A percentile compares a stretch with the other conserved stretches of the same genome.
Evolutionary conservation across 2,329 filamentous ascomycete genomes (phyloP).

Genomic region (Diaporthe sp.): DNA sequence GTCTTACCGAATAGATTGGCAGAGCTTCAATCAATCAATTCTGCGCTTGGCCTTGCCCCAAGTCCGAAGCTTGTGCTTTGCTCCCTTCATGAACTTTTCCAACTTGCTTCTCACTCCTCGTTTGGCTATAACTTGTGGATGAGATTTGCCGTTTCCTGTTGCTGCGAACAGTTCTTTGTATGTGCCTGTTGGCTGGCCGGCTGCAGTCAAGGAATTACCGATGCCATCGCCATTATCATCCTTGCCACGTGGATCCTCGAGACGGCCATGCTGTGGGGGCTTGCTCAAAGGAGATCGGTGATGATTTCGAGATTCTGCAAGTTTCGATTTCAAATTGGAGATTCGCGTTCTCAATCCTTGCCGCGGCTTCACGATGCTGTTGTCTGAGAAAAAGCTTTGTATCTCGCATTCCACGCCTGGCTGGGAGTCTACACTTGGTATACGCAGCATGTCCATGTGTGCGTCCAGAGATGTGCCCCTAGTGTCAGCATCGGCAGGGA

Average conservation of each 20-base stretch:
- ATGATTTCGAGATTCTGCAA: constrained; percentile 41
- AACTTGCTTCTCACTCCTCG: constrained; percentile 34
- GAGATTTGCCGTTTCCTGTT: background rate
- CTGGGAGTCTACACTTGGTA: constrained; percentile 3
- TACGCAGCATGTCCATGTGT: constrained; percentile 29
- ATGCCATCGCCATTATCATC: background rate
- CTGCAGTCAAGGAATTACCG: background rate
- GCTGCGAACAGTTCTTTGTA: background rate
- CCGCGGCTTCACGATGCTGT: constrained; percentile 35
- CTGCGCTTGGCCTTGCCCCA: constrained; percentile 35
- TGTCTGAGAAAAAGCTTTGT: constrained; percentile 41
- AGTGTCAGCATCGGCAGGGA: constrained; percentile 6
- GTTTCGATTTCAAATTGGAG: constrained; percentile 43
- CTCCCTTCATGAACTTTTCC: constrained; percentile 35
- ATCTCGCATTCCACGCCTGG: constrained; percentile 30
- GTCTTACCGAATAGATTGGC: background rate
- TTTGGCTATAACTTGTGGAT: background rate
- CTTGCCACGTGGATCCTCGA: background rate
- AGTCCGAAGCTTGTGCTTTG: constrained; percentile 34
- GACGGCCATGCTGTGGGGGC: background rate
- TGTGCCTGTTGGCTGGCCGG: background rate
- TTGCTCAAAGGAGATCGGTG: background rate
- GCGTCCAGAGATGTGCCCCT: constrained; percentile 35
- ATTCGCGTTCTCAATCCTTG: constrained; percentile 44
- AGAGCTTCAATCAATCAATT: constrained; percentile 1